Evolutionary conservation across 1,284 basidiomycete genomes (phyloP).

Genomic region (Cutaneotrichosporon daszewskae): DNA sequence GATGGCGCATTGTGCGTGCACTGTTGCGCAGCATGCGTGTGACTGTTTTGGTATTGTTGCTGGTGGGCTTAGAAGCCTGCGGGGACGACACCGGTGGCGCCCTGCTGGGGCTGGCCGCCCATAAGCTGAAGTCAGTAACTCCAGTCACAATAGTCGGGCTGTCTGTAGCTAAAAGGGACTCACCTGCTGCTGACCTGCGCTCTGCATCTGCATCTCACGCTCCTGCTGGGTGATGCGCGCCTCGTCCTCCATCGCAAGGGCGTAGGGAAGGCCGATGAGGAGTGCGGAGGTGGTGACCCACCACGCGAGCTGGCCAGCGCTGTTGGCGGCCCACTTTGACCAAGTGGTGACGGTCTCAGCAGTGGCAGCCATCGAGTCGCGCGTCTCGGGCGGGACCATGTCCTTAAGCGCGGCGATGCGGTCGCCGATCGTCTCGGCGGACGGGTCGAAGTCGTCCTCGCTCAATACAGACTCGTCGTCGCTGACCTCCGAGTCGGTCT

Average conservation of each 20-base stretch:
- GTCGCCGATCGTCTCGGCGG: conserved; percentile 74
- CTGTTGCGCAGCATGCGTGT: neutral
- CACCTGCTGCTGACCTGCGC: conserved; percentile 85
- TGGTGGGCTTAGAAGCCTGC: conserved; percentile 19
- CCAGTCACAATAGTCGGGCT: neutral
- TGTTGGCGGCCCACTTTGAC: conserved; percentile 54
- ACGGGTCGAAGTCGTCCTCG: conserved; percentile 32
- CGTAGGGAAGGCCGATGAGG: conserved; percentile 86
- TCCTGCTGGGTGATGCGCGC: conserved; percentile 90
- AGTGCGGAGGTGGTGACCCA: conserved; percentile 88
- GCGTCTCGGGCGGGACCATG: conserved; percentile 86
- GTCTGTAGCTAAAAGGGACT: conserved; percentile 29
- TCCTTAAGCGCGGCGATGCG: conserved; percentile 86
- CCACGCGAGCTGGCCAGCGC: conserved; percentile 85
- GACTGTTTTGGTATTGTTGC: neutral
- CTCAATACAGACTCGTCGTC: conserved; percentile 33
- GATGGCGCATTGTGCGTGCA: neutral
- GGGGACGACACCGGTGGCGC: conserved; percentile 10
- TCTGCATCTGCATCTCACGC: conserved; percentile 88
- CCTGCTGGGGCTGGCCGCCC: conserved; percentile 9
- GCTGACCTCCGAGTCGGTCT: conserved; percentile 33
- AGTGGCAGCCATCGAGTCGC: conserved; percentile 64
- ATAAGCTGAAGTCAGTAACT: conserved; percentile 12
- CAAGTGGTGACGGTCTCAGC: conserved; percentile 59
- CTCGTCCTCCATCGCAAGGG: conserved; percentile 91